Conservation (phyloP, 139 green algal genomes). For the Chlorella sp. region DNA sequence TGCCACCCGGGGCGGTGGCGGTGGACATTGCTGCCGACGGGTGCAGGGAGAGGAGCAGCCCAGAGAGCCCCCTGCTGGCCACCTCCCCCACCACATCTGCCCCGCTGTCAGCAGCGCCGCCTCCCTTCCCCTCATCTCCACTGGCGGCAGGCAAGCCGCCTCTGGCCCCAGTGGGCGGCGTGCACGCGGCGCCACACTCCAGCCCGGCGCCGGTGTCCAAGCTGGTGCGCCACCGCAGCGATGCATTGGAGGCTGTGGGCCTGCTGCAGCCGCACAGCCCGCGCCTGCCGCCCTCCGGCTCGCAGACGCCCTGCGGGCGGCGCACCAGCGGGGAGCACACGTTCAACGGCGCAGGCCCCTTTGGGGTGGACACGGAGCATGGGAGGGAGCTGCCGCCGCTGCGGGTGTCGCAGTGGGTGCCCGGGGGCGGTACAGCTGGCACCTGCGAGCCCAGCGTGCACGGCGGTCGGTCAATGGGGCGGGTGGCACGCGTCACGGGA, state of each 20-base stretch:
- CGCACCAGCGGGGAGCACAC: neutral
- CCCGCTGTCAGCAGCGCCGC: neutral
- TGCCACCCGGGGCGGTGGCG: conserved; percentile 7
- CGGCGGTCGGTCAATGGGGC: neutral
- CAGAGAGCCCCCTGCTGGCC: conserved; percentile 8
- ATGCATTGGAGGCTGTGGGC: conserved; percentile 2
- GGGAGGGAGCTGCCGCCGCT: neutral
- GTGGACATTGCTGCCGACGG: neutral
- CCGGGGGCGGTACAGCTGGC: neutral
- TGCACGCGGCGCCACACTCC: neutral
- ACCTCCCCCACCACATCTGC: neutral
- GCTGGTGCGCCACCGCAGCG: conserved; percentile 26
- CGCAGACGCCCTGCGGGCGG: neutral
- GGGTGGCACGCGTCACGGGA: neutral
- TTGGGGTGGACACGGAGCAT: neutral
- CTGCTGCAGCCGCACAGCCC: neutral
- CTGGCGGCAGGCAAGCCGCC: neutral
- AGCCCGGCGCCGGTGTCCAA: neutral
- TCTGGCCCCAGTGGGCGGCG: neutral
- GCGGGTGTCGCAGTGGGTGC: neutral
- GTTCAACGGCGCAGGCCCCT: neutral
- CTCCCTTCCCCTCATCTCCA: no score
- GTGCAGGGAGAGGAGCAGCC: neutral
- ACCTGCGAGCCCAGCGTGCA: conserved; percentile 3
- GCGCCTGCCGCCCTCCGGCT: neutral